A percentile compares a stretch with the other conserved stretches of the same genome.
Conservation (phyloP, 129 eudicot genomes). For the Flaveria sonorensis region DNA sequence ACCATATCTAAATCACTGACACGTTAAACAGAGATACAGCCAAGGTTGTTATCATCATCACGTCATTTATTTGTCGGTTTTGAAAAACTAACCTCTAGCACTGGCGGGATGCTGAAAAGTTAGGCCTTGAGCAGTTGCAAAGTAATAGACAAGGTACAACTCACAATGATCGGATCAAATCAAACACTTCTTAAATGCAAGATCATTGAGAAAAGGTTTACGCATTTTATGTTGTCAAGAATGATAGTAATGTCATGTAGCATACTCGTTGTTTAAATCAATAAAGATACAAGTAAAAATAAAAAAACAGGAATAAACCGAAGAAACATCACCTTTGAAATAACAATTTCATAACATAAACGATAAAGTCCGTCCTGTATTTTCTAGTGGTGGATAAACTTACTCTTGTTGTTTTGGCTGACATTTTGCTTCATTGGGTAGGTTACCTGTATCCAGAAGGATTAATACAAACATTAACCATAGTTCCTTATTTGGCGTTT, state of each 20-base stretch:
- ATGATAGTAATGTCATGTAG: constrained; percentile 5
- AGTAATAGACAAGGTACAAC: no score
- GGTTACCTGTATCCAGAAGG: constrained; percentile 20
- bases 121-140: no score
- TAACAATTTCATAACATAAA: constrained; percentile 24
- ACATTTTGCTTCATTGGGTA: not conserved
- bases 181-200: not conserved
- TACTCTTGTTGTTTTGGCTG: constrained; percentile 2
- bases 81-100: no score
- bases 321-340: constrained; percentile 25
- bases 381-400: constrained; percentile 9
- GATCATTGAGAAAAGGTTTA: not conserved
- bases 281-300: no score
- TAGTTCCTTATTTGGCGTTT: not conserved
- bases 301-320: not conserved
- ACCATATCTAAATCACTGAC: not conserved
- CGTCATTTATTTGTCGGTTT: no score
- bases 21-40: no score
- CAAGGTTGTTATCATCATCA: no score
- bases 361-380: not conserved
- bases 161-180: not conserved
- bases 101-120: no score
- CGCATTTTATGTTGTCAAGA: constrained; percentile 2
- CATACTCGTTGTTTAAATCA: no score
- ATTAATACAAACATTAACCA: not conserved